Base-by-base conservation (phyloP, 2,329 filamentous ascomycete genomes). In the Leptographium procerum region DNA sequence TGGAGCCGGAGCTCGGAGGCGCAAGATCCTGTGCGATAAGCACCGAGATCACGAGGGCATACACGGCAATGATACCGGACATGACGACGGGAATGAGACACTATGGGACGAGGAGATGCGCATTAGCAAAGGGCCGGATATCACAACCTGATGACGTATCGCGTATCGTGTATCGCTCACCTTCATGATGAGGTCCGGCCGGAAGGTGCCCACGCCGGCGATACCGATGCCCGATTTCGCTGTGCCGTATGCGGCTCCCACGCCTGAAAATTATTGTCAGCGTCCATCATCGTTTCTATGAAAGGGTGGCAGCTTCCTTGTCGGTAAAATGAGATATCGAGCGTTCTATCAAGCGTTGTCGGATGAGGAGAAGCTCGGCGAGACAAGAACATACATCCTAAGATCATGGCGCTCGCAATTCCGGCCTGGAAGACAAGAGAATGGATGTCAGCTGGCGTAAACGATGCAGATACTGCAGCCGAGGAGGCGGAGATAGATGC, bases 1-100 rank as follows among this genome's bases (percentile, higher is more conserved):
- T 59, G 73, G 71, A 64, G 80, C 76, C 24, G 75, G 75, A 19
- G 81, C 79, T 59, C 86, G 87, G 31, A 5, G 91, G 88, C 55
- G 80, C 81, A 71, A 97, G 84, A 71, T 96, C 90, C 73, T 90
- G 87, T 58, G 91, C 89, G 71, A 99, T 99, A 65, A 99, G 83
- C 69, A 99, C 94, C 22, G 92, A 88, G 66, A 99, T 91, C 68
- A 99, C 94, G 66, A 99, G 88, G 56, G 91, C 89, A 76, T 99
- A 99, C 65, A 99, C 94, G 60, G 94, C 94, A 69, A 99, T 90
- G 71, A 99, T 99, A 83, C 94, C 94, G 66, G 94, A 95, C 94
- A 99, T 99, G 78, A 99, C 86, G 64, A 94, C 88, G 62, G 89
- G 88, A 65, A 92, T 91, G 57, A 92, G 77, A 59, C 87, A 91